A percentile compares a stretch with the other conserved stretches of the same genome.
Conservation (phyloP, 1,139 yeast species). For the Diutina pseudorugosa region DNA sequence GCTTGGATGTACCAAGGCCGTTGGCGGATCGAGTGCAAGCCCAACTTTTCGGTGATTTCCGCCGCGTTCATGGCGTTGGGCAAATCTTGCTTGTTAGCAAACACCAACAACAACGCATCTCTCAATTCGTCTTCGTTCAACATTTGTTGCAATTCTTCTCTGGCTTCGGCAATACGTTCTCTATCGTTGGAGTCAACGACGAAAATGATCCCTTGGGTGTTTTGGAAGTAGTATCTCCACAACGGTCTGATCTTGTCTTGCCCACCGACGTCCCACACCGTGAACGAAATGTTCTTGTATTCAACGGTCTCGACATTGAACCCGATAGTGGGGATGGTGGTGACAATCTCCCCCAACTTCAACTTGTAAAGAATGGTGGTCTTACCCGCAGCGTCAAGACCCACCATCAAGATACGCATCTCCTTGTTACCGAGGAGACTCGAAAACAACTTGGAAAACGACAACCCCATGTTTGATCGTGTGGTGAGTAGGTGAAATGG, state of each 20-base stretch:
- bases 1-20: constrained; percentile 89
- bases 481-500: constrained; percentile 7
- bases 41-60: constrained; percentile 76
- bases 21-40: constrained; percentile 73
- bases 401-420: constrained; percentile 92
- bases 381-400: constrained; percentile 88
- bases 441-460: constrained; percentile 76
- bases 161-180: constrained; percentile 87
- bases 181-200: constrained; percentile 91
- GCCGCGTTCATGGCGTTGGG: constrained; percentile 89
- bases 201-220: constrained; percentile 88
- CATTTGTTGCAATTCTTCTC: constrained; percentile 91
- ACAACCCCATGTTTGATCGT: constrained; percentile 51
- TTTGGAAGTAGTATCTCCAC: constrained; percentile 94
- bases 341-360: constrained; percentile 85
- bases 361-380: constrained; percentile 83
- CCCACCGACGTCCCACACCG: constrained; percentile 98
- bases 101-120: constrained; percentile 78
- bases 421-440: constrained; percentile 76
- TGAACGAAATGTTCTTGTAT: constrained; percentile 87
- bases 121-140: constrained; percentile 88
- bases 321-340: constrained; percentile 89
- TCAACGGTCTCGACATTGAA: constrained; percentile 92
- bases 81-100: constrained; percentile 89
- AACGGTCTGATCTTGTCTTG: constrained; percentile 91